These are phyloP conservation scores for Nyssa sinensis DNA, from an alignment of 148 eudicot species.

Conservation along the genomic window DNA sequence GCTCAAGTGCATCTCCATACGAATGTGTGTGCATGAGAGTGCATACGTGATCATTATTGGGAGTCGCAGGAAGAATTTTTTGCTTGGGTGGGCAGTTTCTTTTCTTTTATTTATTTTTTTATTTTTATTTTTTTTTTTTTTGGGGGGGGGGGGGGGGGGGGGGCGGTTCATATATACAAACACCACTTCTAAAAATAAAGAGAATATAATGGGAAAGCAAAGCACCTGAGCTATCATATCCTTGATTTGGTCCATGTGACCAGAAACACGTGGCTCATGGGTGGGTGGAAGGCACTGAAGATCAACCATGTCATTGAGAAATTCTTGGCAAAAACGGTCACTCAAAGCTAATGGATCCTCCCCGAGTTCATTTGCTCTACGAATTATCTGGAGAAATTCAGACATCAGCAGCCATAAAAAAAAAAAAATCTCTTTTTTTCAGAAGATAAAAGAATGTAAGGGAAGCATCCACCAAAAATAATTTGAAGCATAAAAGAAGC, in stretches of 20 bases:
- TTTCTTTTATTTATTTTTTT: too few species aligned
- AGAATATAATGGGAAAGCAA: not conserved
- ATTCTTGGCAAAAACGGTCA: slow-evolving; percentile 64
- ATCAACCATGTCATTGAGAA: slow-evolving; percentile 72
- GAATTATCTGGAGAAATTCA: slow-evolving; percentile 54
- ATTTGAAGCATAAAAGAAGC: not conserved
- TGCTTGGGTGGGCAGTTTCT: too few species aligned
- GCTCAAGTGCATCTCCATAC: too few species aligned
- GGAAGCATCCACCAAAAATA: not conserved
- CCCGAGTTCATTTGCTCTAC: slow-evolving; percentile 73
- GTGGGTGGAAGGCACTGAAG: slow-evolving; percentile 85
- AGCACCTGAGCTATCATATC: slow-evolving; percentile 75
- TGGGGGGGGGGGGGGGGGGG: not conserved
- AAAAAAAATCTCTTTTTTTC: too few species aligned
- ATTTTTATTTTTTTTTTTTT: too few species aligned
- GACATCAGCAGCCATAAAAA: not conserved
- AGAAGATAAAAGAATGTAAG: too few species aligned
- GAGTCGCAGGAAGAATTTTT: too few species aligned
- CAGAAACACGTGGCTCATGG: slow-evolving; percentile 85
- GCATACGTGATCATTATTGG: not conserved
- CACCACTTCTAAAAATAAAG: not conserved
- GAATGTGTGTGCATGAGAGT: too few species aligned
- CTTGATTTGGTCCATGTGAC: slow-evolving; percentile 73
- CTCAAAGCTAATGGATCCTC: slow-evolving; percentile 73
- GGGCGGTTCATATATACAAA: too few species aligned